Evolutionary conservation across 2,329 filamentous ascomycete species (phyloP).

Genomic region (Diaporthe citriasiana): DNA sequence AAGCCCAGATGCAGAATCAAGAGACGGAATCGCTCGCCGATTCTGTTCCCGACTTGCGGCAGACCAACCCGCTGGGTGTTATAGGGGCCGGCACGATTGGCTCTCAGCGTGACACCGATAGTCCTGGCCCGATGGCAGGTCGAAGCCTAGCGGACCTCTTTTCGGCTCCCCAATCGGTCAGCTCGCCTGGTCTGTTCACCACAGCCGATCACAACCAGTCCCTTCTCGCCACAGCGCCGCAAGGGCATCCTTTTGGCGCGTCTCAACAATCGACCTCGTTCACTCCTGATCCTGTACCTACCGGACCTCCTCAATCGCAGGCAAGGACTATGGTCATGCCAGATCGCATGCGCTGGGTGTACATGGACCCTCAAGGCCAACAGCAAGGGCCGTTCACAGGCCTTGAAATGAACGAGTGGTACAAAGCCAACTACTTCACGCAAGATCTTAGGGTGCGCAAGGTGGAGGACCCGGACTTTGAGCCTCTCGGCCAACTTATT

Average conservation of each 20-base stretch:
- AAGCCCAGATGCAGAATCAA: slow-evolving; percentile 86
- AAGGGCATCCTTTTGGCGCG: slow-evolving; percentile 50
- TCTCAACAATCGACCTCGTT: slow-evolving; percentile 49
- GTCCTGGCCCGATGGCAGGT: slow-evolving; percentile 66
- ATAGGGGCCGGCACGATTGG: slow-evolving; percentile 75
- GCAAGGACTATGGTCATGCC: slow-evolving; percentile 98
- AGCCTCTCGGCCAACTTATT: slow-evolving; percentile 94
- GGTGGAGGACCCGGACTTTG: slow-evolving; percentile 92
- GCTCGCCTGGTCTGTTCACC: slow-evolving; percentile 55
- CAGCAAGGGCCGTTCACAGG: slow-evolving; percentile 96
- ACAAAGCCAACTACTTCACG: slow-evolving; percentile 98
- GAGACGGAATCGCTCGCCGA: slow-evolving; percentile 75
- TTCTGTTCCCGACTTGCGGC: slow-evolving; percentile 70
- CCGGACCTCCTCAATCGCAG: slow-evolving; percentile 73
- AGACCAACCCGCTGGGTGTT: slow-evolving; percentile 73
- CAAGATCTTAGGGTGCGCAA: slow-evolving; percentile 96
- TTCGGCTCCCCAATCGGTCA: slow-evolving; percentile 53
- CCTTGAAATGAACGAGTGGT: slow-evolving; percentile 99
- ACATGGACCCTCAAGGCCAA: slow-evolving; percentile 92
- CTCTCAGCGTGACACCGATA: slow-evolving; percentile 70
- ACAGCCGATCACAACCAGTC: slow-evolving; percentile 56
- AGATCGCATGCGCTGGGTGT: slow-evolving; percentile 98
- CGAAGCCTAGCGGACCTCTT: slow-evolving; percentile 71
- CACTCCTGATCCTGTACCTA: slow-evolving; percentile 53
- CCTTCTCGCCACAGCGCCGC: slow-evolving; percentile 51